phyloP scores from a whole-genome alignment of 371 early-diverging fungal genomes.

The Mortierella sp. region DNA sequence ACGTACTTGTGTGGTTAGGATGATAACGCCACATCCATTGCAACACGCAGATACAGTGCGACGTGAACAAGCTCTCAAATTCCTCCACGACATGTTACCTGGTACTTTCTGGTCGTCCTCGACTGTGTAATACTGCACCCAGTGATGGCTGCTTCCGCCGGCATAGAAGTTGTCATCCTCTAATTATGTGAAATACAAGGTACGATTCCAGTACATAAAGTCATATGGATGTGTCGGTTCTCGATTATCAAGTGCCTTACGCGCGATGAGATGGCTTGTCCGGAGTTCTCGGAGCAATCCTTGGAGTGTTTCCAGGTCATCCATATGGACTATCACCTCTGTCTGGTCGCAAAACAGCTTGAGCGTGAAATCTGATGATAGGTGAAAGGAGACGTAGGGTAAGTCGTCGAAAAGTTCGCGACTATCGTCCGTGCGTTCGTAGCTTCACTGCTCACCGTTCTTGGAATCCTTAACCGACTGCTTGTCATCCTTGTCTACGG shows the following conservation, averaged over 20 bases:
- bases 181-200: conserved; percentile 4
- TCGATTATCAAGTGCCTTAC: conserved; percentile 27
- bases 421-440: no score
- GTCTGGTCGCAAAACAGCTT: conserved; percentile 40
- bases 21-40: no score
- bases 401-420: no score
- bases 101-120: conserved; percentile 6
- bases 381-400: no score
- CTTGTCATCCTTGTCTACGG: conserved; percentile 52
- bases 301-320: conserved; percentile 53
- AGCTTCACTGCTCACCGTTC: conserved; percentile 28
- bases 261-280: conserved; percentile 55
- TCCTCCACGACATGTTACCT: neutral
- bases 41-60: no score
- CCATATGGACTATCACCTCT: conserved; percentile 34
- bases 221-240: neutral
- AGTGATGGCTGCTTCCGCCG: conserved; percentile 57
- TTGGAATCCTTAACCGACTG: conserved; percentile 24
- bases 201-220: neutral
- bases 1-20: neutral
- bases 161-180: conserved; percentile 55
- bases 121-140: conserved; percentile 55
- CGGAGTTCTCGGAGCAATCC: conserved; percentile 58
- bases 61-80: no score
- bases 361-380: conserved; percentile 29